These are phyloP conservation scores for Ailanthus altissimus DNA, from an alignment of 345 rosid genomes.

Conservation along the genomic window DNA sequence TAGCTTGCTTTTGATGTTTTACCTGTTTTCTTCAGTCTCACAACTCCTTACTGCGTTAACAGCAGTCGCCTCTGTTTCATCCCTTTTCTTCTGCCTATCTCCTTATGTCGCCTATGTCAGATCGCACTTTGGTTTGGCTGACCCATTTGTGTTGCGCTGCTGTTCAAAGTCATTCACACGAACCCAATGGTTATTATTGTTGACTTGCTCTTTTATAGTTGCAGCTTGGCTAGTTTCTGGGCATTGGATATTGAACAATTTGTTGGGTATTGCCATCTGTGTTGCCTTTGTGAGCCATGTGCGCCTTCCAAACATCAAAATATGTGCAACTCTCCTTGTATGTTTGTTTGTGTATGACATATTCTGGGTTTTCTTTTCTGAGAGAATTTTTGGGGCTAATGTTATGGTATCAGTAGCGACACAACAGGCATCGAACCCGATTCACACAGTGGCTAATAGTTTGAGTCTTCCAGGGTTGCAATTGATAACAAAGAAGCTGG, in stretches of 20 bases:
- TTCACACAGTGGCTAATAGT: conserved; percentile 90
- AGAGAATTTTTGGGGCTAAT: conserved; percentile 95
- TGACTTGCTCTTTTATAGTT: conserved; percentile 56
- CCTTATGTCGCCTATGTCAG: conserved; percentile 63
- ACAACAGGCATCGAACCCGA: conserved; percentile 93
- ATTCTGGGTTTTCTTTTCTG: conserved; percentile 99
- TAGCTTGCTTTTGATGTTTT: conserved; percentile 95
- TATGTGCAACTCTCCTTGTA: conserved; percentile 82
- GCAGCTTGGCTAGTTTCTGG: conserved; percentile 93
- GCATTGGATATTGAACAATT: conserved; percentile 91
- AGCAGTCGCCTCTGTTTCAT: conserved; percentile 83
- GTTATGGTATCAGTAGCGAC: conserved; percentile 99
- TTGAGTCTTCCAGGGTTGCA: conserved; percentile 95
- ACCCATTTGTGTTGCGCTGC: conserved; percentile 83
- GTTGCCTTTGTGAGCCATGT: conserved; percentile 96
- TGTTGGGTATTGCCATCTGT: conserved; percentile 93
- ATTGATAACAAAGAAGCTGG: conserved; percentile 89
- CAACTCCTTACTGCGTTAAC: conserved; percentile 89
- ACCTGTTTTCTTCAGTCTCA: conserved; percentile 88
- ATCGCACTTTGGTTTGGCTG: conserved; percentile 69
- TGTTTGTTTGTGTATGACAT: conserved; percentile 93
- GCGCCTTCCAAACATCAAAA: conserved; percentile 91
- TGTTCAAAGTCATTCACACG: conserved; percentile 82
- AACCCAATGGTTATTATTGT: conserved; percentile 59
- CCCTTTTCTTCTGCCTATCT: conserved; percentile 79